phyloP scores from a whole-genome alignment of 805 yeast species.

The Candida oleophila region DNA sequence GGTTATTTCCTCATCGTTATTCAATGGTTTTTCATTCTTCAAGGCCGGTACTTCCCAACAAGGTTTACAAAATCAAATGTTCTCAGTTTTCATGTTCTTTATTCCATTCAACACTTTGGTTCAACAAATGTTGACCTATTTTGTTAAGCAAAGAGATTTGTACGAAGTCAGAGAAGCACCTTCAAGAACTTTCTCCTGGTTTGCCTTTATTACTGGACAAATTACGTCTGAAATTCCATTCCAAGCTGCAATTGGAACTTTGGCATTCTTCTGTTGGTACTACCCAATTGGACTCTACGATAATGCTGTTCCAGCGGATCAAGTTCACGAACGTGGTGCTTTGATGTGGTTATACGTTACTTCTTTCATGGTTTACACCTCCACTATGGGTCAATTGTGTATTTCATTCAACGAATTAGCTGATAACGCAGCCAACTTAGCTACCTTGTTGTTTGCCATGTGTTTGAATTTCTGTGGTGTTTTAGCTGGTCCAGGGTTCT shows the following conservation, averaged over 20 bases:
- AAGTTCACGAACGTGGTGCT: conserved; percentile 35
- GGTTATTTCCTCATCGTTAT: conserved; percentile 53
- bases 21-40: conserved; percentile 72
- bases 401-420: conserved; percentile 28
- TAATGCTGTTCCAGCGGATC: conserved; percentile 53
- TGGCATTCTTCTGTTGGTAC: conserved; percentile 48
- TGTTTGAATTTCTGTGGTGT: conserved; percentile 40
- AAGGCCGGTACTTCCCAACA: conserved; percentile 58
- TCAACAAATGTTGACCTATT: conserved; percentile 45
- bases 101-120: conserved; percentile 40
- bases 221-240: conserved; percentile 47
- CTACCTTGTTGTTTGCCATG: conserved; percentile 27
- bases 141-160: conserved; percentile 39
- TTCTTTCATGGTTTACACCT: conserved; percentile 23
- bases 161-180: conserved; percentile 49
- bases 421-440: conserved; percentile 36
- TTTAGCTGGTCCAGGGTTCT: conserved; percentile 28
- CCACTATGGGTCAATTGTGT: conserved; percentile 30
- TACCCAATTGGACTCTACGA: conserved; percentile 52
- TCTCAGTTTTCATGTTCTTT: conserved; percentile 46
- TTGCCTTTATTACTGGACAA: conserved; percentile 39
- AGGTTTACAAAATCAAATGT: conserved; percentile 66
- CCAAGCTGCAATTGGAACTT: conserved; percentile 44
- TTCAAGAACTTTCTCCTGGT: conserved; percentile 45
- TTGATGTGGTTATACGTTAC: conserved; percentile 34